Conservation (phyloP, 257 asterid species). For the Voacanga thouarsii region DNA sequence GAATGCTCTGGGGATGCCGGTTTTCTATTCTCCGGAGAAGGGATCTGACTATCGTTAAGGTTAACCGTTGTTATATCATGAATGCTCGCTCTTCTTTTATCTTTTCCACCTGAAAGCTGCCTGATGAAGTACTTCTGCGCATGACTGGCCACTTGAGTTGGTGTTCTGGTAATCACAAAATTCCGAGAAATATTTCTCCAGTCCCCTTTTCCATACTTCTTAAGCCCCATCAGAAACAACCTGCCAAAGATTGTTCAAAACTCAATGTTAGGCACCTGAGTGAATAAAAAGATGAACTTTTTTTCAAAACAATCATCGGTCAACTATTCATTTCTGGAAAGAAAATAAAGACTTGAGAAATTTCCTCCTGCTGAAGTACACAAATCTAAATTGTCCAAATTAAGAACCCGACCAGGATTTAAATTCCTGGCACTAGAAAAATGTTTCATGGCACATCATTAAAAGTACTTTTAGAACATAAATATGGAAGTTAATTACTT, state of each 20-base stretch:
- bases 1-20: slow-evolving; percentile 42
- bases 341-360: neutral
- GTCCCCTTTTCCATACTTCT: slow-evolving; percentile 94
- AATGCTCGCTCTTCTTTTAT: slow-evolving; percentile 90
- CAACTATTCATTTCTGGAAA: neutral
- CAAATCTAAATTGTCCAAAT: neutral
- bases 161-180: slow-evolving; percentile 81
- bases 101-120: slow-evolving; percentile 86
- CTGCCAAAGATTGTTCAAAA: slow-evolving; percentile 28
- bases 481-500: slow-evolving; percentile 38
- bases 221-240: slow-evolving; percentile 87
- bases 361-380: neutral
- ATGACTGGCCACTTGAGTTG: slow-evolving; percentile 98
- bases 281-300: neutral
- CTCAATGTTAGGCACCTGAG: neutral
- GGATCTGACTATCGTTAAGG: slow-evolving; percentile 46
- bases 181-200: slow-evolving; percentile 95
- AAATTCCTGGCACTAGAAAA: neutral
- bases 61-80: slow-evolving; percentile 87
- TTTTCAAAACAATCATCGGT: neutral
- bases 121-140: slow-evolving; percentile 95
- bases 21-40: slow-evolving; percentile 53
- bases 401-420: neutral
- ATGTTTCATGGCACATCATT: neutral
- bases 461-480: neutral